Evolutionary conservation across 331 rosid species (phyloP), one percentile per base, ranked within the genome.

Genomic region (Arachis monticola): DNA sequence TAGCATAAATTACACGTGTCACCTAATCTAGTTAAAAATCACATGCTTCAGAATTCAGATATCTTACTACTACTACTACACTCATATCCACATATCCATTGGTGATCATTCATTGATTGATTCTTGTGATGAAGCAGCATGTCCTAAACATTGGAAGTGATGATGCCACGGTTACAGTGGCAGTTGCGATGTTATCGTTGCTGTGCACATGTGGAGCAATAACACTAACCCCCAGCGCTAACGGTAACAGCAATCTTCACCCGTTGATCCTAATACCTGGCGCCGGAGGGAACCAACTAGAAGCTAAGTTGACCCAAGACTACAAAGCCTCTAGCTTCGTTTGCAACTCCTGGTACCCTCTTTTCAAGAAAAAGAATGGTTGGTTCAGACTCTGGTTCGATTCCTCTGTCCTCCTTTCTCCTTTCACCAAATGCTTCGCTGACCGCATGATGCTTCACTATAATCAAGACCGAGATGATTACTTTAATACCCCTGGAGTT

Each of bases 331-430:
- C 88, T 4, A 69, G 88, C 73, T 79, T 86, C 22, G 32, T 82
- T 1, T 92, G 99, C 83, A 69, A 81, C 22, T 80, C 88, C 1
- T 93, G 95, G 92, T 78, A 90, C 71, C 98, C 96, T 6, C 14
- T 73, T 32, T 1, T 1, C n/a, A 87, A 86, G 82, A 74, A 67
- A 30, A 59, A 84, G 44, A 73, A 89, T 2, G 91, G 92, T 0
- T 94, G 97, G 99, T 94, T 86, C 88, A 86, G 99, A 77, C 64
- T 92, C 0, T 94, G 97, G 99, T 92, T 94, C 77, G 92, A 90
- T 83, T 86, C 88, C 12, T 63, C 46, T 2, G 96, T 94, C 27
- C 81, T 94, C 0, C 69, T 90, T 12, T 81, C 87, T 60, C 95
- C 99, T 1, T 92, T 90, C 67, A 87, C 97, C 27, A 51, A 71